Base-by-base conservation (phyloP, 2,329 filamentous ascomycete genomes). In the Botrytis galanthina region DNA sequence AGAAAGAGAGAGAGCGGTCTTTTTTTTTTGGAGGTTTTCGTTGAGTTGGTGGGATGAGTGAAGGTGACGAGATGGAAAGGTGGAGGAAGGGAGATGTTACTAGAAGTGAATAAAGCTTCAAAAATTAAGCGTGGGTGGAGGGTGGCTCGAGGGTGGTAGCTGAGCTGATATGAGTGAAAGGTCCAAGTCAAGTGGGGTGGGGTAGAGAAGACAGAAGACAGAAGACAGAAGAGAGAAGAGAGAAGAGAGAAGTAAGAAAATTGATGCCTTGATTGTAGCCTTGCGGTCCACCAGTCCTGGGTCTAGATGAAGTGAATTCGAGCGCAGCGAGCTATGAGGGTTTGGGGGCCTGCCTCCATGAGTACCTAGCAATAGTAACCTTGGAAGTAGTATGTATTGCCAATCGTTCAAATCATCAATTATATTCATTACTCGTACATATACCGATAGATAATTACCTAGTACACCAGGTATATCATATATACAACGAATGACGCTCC, bases 21-120 rank as follows among this genome's bases (percentile, higher is more conserved):
- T 67, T 66, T 66, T n/a, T 66, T 66, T 66, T 66, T 20, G 39
- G 39, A 22, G n/a, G 3, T 32, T 32, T 66, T 66, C 37, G 42
- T 37, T n/a, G 46, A 12, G 22, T 37, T 39, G 64, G 64, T 67
- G 64, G 64, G 64, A 67, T 67, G 44, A 20, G 39, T 51, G 46
- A 51, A 32, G 32, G 29, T 67, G 63, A 67, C 44, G 63, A 67
- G 63, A 67, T n/a, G 18, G 63, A 32, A 67, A 67, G 44, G 63
- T 67, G 63, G 63, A 67, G 63, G 63, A 66, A 29, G 63, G 12
- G 26, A 54, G 62, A 32, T 42, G 61, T 37, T 60, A 22, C 57
- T 60, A 60, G 29, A 37, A 35, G 57, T 18, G 18, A 60, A 60
- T 62, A 18, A 42, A 62, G 60, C 60, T 62, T 42, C 60, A 62